Evolutionary conservation across 2,329 filamentous ascomycete genomes (phyloP).

Genomic region (Rutstroemia sp.): DNA sequence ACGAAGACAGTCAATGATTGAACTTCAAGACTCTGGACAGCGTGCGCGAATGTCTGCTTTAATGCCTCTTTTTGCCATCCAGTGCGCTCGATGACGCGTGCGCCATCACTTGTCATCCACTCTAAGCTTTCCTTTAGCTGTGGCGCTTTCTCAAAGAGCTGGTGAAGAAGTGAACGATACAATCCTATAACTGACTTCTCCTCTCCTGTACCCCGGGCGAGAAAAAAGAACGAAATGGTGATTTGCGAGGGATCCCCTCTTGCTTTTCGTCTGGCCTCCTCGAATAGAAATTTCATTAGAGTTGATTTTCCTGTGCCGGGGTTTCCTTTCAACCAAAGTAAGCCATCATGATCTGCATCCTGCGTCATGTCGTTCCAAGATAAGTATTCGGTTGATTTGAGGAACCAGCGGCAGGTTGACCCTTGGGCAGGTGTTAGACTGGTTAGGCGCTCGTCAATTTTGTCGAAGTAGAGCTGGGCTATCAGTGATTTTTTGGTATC

Average conservation of each 20-base stretch:
- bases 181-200: constrained; percentile 42
- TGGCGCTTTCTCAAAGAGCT: constrained; percentile 34
- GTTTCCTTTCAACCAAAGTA: constrained; percentile 43
- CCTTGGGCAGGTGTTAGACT: constrained; percentile 33
- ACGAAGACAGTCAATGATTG: constrained; percentile 28
- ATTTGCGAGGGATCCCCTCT: constrained; percentile 16
- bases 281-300: constrained; percentile 34
- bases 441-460: constrained; percentile 33
- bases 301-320: constrained; percentile 40
- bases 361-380: constrained; percentile 32
- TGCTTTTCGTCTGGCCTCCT: constrained; percentile 19
- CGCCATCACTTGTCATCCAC: constrained; percentile 22
- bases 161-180: constrained; percentile 42
- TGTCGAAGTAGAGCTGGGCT: constrained; percentile 32
- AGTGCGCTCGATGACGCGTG: constrained; percentile 16
- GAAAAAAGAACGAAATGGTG: constrained; percentile 31
- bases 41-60: constrained; percentile 19
- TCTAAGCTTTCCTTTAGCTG: constrained; percentile 28
- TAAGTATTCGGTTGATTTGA: constrained; percentile 28
- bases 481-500: constrained; percentile 24
- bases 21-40: constrained; percentile 24
- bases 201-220: constrained; percentile 26
- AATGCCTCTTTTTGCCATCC: constrained; percentile 25
- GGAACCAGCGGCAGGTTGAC: constrained; percentile 37
- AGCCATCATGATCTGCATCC: constrained; percentile 29